Evolutionary conservation across 345 rosid species (phyloP), one percentile per base, ranked within the genome.

Genomic region (Populus alba): DNA sequence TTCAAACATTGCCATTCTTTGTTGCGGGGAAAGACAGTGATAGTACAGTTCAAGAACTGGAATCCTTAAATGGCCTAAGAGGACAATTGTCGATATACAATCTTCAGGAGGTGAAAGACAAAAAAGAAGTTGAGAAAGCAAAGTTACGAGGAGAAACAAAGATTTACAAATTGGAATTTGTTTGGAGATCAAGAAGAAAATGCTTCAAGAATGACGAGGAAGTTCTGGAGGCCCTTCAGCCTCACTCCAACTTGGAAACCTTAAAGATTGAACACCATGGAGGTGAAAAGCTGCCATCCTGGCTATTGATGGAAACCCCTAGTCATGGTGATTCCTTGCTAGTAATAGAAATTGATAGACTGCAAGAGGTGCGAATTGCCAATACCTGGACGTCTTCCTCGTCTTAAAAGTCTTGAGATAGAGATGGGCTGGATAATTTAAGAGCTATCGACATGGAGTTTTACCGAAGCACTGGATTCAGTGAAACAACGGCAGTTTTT

Each of bases 201-300:
- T 18, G 51, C 10, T 23, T 17, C 5, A 27, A 15, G 43, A 67
- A 81, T 13, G 71, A 68, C 37, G 71, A 65, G 47, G 80, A 68
- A 65, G 84, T 81, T 3, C 38, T 81, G n/a, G 79, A 81, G 63
- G 74, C 76, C 15, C 74, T 83, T 18, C 31, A 67, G 33, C 81
- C 78, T 76, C 83, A 61, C 22, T 35, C 7, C 10, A 15, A 15
- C 22, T 23, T 77, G 17, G 33, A 78, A 57, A 70, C 61, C 25
- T 23, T 80, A 57, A 27, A 51, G 38, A 74, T 82, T 41, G 20
- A 53, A 7, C 55, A 53, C 27, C 80, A 72, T 43, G 6, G 15
- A 37, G 85, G 82, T 1, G 25, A 35, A 35, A n/a, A 1, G 13
- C 49, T 81, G 12, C 81, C 84, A 62, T 16, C 68, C 5, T 77